A percentile compares a stretch with the other conserved stretches of the same genome.
Evolutionary conservation across 2,329 filamentous ascomycete species (phyloP).

Genomic region (Trichoderma koningiopsis): DNA sequence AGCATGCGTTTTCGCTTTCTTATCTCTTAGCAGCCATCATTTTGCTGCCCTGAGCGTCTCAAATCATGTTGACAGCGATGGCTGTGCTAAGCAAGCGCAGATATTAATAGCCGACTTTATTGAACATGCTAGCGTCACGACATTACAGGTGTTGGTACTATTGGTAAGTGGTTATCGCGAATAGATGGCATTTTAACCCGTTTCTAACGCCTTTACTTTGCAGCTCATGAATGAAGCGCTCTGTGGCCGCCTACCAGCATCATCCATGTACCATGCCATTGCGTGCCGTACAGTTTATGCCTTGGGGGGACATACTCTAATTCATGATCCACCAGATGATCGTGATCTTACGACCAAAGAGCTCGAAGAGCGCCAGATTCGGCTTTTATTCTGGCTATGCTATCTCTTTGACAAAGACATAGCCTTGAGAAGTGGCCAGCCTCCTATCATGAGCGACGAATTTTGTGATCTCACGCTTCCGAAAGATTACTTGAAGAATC

Average conservation of each 20-base stretch:
- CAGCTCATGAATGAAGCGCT: conserved; percentile 48
- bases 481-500: conserved; percentile 34
- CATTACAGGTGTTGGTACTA: conserved; percentile 50
- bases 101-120: conserved; percentile 46
- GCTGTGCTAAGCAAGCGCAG: conserved; percentile 45
- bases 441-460: conserved; percentile 52
- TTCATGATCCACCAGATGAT: conserved; percentile 23
- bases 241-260: conserved; percentile 50
- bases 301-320: conserved; percentile 48
- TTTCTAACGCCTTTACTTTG: neutral
- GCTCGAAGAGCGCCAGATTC: conserved; percentile 39
- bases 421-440: conserved; percentile 54
- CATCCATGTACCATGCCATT: conserved; percentile 47
- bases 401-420: conserved; percentile 60
- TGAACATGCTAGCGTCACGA: conserved; percentile 47
- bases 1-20: conserved; percentile 53
- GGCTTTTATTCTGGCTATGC: conserved; percentile 56
- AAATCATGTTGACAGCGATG: conserved; percentile 43
- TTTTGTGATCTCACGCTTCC: conserved; percentile 57
- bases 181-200: neutral
- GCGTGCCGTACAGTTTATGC: conserved; percentile 52
- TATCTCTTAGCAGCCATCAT: conserved; percentile 39
- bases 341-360: conserved; percentile 30
- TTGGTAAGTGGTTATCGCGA: conserved; percentile 44
- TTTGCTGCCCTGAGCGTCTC: conserved; percentile 29